phyloP scores from a whole-genome alignment of 2,329 filamentous ascomycete species.

The Fusarium sterilihyphosum region DNA sequence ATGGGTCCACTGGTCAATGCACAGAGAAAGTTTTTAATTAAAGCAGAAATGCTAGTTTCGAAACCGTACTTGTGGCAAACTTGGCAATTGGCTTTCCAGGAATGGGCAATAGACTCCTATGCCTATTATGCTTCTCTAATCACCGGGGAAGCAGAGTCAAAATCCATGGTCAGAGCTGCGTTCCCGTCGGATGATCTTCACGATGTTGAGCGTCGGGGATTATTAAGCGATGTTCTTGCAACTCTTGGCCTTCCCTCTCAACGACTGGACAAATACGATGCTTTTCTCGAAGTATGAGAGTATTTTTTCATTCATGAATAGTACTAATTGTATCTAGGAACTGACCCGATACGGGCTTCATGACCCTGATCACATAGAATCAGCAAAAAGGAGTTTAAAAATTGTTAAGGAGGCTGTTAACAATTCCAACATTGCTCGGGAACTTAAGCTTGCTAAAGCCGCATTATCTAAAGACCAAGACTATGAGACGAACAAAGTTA shows the following conservation, averaged over 20 bases:
- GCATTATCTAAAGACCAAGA: rapidly evolving
- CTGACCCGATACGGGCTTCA: rapidly evolving
- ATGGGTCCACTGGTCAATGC: rapidly evolving
- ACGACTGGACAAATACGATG: rapidly evolving
- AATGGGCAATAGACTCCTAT: rapidly evolving
- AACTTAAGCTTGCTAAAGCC: rapidly evolving
- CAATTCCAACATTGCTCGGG: rapidly evolving
- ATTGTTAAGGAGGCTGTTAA: neutral
- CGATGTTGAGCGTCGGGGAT: rapidly evolving
- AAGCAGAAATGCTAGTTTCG: rapidly evolving
- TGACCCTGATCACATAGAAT: rapidly evolving
- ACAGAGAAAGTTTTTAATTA: rapidly evolving
- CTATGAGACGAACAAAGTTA: rapidly evolving
- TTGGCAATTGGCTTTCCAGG: neutral
- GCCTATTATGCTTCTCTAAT: neutral
- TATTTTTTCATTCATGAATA: rapidly evolving
- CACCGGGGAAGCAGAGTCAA: rapidly evolving
- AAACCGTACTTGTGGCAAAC: rapidly evolving
- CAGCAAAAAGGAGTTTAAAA: rapidly evolving
- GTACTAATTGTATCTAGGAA: neutral
- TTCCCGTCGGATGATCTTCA: rapidly evolving
- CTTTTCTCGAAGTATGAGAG: rapidly evolving
- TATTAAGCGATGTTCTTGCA: neutral
- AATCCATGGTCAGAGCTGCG: neutral
- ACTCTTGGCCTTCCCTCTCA: rapidly evolving